These are phyloP conservation scores for Escovopsis weberi DNA, from an alignment of 2,329 filamentous ascomycete species.

Conservation along the genomic window DNA sequence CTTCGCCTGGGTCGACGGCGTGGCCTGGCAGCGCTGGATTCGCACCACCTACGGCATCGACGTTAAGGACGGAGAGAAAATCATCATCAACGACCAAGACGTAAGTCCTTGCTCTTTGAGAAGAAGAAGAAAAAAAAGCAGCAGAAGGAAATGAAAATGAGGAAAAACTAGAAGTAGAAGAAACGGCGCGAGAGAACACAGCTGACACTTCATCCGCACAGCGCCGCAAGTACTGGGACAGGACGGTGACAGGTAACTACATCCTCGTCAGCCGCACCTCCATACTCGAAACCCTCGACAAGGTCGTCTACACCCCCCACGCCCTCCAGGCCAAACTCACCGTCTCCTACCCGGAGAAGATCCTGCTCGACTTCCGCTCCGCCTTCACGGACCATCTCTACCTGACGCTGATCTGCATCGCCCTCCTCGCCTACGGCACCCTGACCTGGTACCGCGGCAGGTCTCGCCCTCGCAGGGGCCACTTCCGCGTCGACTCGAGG, in stretches of 20 bases:
- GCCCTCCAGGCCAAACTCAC: constrained; percentile 66
- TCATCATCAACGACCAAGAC: constrained; percentile 95
- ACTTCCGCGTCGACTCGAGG: constrained; percentile 45
- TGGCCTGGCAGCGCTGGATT: constrained; percentile 97
- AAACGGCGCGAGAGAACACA: too few relatives aligned
- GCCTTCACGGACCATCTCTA: constrained; percentile 45
- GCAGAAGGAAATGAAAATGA: too few relatives aligned
- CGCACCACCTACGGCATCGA: constrained; percentile 89
- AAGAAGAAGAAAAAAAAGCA: too few relatives aligned
- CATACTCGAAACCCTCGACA: constrained; percentile 73
- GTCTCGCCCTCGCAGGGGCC: constrained; percentile 37
- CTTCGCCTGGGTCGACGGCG: constrained; percentile 94
- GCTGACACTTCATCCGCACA: constrained; percentile 19
- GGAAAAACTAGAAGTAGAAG: too few relatives aligned
- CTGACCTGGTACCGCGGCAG: constrained; percentile 41
- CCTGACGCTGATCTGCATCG: constrained; percentile 40
- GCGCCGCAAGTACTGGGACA: constrained; percentile 93
- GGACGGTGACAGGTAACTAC: constrained; percentile 72
- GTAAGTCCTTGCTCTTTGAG: constrained; percentile 39
- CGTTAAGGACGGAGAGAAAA: constrained; percentile 72
- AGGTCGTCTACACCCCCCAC: constrained; percentile 52
- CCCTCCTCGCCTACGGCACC: constrained; percentile 39
- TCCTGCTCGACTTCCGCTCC: constrained; percentile 52
- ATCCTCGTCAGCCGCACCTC: constrained; percentile 83
- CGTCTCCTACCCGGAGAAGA: constrained; percentile 54